phyloP scores from a whole-genome alignment of 2,329 filamentous ascomycete species.

The Scorias spongiosa region DNA sequence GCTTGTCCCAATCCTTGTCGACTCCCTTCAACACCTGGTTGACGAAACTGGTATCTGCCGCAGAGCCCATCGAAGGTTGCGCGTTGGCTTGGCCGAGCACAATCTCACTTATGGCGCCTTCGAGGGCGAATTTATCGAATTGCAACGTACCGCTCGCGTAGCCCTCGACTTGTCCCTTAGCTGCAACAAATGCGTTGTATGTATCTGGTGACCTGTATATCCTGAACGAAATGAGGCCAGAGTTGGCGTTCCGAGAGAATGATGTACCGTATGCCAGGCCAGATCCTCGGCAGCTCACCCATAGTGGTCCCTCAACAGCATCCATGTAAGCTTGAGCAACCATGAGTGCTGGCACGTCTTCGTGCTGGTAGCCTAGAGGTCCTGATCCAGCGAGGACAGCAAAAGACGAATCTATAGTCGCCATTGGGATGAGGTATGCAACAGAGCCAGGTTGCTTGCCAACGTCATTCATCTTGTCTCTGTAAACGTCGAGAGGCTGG shows the following conservation, averaged over 20 bases:
- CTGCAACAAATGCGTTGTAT: constrained; percentile 69
- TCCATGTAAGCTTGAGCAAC: constrained; percentile 87
- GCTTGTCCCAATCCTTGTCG: constrained; percentile 60
- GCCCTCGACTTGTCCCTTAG: constrained; percentile 56
- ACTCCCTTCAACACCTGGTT: constrained; percentile 65
- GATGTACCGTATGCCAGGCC: constrained; percentile 82
- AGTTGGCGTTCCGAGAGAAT: constrained; percentile 64
- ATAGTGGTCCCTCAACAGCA: constrained; percentile 83
- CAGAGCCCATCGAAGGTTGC: constrained; percentile 68
- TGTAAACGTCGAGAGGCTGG: constrained; percentile 54
- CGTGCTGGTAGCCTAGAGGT: constrained; percentile 59
- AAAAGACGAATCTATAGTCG: constrained; percentile 84
- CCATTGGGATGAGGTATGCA: constrained; percentile 74
- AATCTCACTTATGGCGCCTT: constrained; percentile 81
- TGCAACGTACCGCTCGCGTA: constrained; percentile 55
- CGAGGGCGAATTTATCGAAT: constrained; percentile 69
- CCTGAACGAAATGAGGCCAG: constrained; percentile 66
- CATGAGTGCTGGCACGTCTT: constrained; percentile 65
- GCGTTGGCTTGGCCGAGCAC: constrained; percentile 78
- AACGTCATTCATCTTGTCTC: constrained; percentile 57
- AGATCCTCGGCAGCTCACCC: constrained; percentile 82
- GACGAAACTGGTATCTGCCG: constrained; percentile 71
- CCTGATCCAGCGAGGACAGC: constrained; percentile 62
- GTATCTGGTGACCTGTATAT: constrained; percentile 85
- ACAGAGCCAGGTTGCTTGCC: constrained; percentile 61